Evolutionary conservation across 495 filamentous ascomycete species (phyloP), one percentile per base, ranked within the genome.

Genomic region (Daldinia caldariorum): DNA sequence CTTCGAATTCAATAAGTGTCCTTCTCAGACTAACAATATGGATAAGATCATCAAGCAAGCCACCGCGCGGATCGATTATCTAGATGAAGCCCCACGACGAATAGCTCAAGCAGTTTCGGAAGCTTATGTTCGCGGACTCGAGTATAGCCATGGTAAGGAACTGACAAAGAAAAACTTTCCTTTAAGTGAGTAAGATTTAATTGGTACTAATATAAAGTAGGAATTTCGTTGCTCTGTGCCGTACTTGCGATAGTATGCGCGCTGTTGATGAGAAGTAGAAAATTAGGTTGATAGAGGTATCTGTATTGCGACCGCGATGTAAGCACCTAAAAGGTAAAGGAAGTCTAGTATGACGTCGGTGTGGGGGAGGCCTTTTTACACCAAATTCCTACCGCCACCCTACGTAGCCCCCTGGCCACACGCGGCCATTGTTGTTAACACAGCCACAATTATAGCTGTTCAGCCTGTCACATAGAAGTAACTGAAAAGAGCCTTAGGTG

Each of bases 1-100:
- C 4, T 47, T 16, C n/a, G 2, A 14, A 4, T 38, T 9, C 47
- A 16, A 50, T 26, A 22, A 26, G 7, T 20, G 2, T 22, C 5
- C 14, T 43, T 7, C 6, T 35, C 1, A 1, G 34, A 31, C 51
- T 64, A 12, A 66, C 14, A 12, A 49, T 0, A 51, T 14, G 5
- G 12, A 6, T 6, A 45, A 82, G 78, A 78, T 83, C n/a, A 77
- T 83, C 18, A 70, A 68, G 10, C 54, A 74, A 26, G 77, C 79
- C 6, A 57, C 79, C 45, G 83, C 84, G 0, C 82, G 84, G 8
- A 81, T 86, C 14, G 81, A 83, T 60, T 88, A 85, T 61, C 79
- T 87, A 10, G 81, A 81, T 63, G 79, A 83, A 53, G 80, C 80
- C 0, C 78, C 78, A 6, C 79, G 77, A 14, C 60, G 63, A 3